A percentile compares a stretch with the other conserved stretches of the same genome.
phyloP scores from a whole-genome alignment of 2,329 filamentous ascomycete genomes.

The Exophiala dermatitidis region DNA sequence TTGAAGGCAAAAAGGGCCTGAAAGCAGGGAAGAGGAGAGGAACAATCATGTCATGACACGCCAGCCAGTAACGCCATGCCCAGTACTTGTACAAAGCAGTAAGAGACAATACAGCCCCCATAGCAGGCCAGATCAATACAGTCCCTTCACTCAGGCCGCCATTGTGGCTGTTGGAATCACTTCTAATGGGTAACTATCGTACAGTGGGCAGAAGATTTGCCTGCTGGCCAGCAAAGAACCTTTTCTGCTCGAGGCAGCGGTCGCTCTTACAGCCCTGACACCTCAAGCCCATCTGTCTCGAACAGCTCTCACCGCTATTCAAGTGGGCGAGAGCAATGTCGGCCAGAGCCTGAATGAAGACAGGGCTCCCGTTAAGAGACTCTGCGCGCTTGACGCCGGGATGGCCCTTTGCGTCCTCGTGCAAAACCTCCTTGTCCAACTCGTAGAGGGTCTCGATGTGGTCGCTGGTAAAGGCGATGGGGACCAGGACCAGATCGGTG shows the following conservation, averaged over 20 bases:
- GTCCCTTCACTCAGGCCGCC: no score
- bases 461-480: constrained; percentile 97
- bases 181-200: constrained; percentile 3
- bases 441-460: constrained; percentile 97
- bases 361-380: constrained; percentile 79
- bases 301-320: constrained; percentile 61
- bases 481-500: constrained; percentile 82
- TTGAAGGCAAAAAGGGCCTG: no score
- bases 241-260: constrained; percentile 66
- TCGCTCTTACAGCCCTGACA: constrained; percentile 93
- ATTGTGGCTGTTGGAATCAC: no score
- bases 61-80: no score
- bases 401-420: constrained; percentile 60
- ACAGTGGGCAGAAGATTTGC: constrained; percentile 19
- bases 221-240: constrained; percentile 50
- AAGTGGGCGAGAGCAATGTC: constrained; percentile 79
- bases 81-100: no score
- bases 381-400: constrained; percentile 82
- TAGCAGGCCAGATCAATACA: no score
- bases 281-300: constrained; percentile 76
- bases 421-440: constrained; percentile 89
- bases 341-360: constrained; percentile 85
- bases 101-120: no score
- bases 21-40: no score
- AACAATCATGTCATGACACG: no score